Evolutionary conservation across 2,329 filamentous ascomycete genomes (phyloP), one percentile per base, ranked within the genome.

Genomic region (Chaetomium sp.): DNA sequence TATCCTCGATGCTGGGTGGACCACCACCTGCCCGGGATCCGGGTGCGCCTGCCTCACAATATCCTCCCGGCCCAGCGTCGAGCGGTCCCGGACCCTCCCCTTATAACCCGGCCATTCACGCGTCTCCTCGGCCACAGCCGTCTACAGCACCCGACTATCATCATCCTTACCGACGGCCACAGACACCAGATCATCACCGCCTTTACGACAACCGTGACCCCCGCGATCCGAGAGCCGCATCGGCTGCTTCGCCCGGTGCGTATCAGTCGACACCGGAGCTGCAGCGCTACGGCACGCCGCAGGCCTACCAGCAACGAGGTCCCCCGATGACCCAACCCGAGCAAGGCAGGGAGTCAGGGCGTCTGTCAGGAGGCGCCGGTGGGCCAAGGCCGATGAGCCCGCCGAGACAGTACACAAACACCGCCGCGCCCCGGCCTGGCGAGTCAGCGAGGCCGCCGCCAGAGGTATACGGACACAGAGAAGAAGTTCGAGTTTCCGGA

Each of bases 171-270:
- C 78, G 85, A 59, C 78, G 86, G 58, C 87, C 87, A 2, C 84
- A 88, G 56, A 90, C 87, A 0, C 87, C 87, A n/a, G 87, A 90
- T 45, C 83, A 85, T 58, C 75, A 78, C 47, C 77, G 81, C 64
- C 72, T 74, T 54, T 81, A 82, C 71, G 76, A 83, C 7, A 52
- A 45, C 34, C 52, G 65, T 9, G 68, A 75, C 59, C 72, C 71
- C 34, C 52, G 65, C 10, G 68, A 75, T 59, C 72, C 71, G 41
- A 72, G 79, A 64, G 72, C 71, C 32, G 70, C 71, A 59, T 66
- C 72, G 3, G 74, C 73, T 12, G 74, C 73, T 4, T 81, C 80
- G 11, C 78, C 79, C 5, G 72, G 78, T 62, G 72, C 71, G 53
- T 68, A 74, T 41, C 80, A 80, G 60, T 74, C 72, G 2, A 84